Evolutionary conservation across 768 basidiomycete genomes (phyloP).

Genomic region (Mycena vulgaris): DNA sequence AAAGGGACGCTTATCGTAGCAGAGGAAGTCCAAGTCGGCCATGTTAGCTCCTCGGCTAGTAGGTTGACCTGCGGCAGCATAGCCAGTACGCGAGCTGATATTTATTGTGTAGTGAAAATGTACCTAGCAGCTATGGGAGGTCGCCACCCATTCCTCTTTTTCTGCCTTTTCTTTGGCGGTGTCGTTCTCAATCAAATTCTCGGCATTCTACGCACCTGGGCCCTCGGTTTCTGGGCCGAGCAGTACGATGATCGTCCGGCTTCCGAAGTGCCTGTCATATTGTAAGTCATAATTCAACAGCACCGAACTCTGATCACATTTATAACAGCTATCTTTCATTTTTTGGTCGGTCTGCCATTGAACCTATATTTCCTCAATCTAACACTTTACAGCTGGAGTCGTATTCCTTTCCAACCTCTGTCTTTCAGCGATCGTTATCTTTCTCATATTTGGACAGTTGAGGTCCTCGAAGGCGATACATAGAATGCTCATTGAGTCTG

Average conservation of each 20-base stretch:
- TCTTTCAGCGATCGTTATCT: too few species aligned
- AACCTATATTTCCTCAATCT: too few species aligned
- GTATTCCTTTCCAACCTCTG: too few species aligned
- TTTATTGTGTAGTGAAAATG: constrained; percentile 50
- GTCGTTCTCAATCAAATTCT: constrained; percentile 30
- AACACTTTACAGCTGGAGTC: too few species aligned
- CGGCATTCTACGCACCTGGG: constrained; percentile 36
- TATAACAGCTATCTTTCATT: too few species aligned
- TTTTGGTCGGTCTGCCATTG: too few species aligned
- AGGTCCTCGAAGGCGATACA: too few species aligned
- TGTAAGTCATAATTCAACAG: too few species aligned
- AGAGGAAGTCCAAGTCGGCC: constrained; percentile 74
- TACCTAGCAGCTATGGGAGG: constrained; percentile 39
- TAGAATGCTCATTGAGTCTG: too few species aligned
- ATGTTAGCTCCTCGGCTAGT: constrained; percentile 61
- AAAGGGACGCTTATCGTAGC: constrained; percentile 73
- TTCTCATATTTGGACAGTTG: too few species aligned
- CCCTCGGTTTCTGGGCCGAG: constrained; percentile 42
- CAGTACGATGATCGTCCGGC: constrained; percentile 20
- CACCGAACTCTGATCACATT: too few species aligned
- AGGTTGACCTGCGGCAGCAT: neutral
- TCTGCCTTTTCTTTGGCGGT: constrained; percentile 33
- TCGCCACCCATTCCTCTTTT: constrained; percentile 38
- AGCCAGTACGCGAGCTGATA: neutral
- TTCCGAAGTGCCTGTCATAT: too few species aligned